Evolutionary conservation across 371 early-diverging fungal species (phyloP), one percentile per base, ranked within the genome.

Genomic region (Apophysomyces variabilis): DNA sequence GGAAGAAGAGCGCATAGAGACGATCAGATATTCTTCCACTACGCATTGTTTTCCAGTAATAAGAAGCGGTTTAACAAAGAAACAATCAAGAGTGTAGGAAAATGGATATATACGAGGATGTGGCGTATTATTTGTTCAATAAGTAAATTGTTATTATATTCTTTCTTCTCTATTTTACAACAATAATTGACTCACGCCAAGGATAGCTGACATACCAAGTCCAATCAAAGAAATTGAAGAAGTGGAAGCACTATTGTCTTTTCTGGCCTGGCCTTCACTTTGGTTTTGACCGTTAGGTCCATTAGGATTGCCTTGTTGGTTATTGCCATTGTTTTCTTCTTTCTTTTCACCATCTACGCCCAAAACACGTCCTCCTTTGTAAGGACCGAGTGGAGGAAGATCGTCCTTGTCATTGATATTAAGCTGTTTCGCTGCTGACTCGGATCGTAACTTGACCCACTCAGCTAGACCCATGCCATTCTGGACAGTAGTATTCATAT

Each of bases 401-500:
- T 76, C 77, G 60, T 79, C 79, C 5, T 46, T 65, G 50, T 79
- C 79, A 8, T 58, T 69, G 21, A 79, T 62, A n/a, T 71, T 66
- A 11, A 79, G 67, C 41, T 70, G 77, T n/a, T 72, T 43, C 26
- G 67, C 65, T 11, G 74, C 37, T 21, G 79, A 50, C 16, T 64
- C 47, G 13, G 75, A 68, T 16, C 79, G 66, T 5, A 43, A 18
- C 9, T 63, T 54, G 11, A 79, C 61, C 75, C 76, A 81, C 65
- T 69, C 71, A 11, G 66, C 64, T 5, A 79, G 38, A 38, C 76
- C 71, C 45, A 74, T 65, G 32, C 60, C 66, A 38, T 70, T 66
- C 43, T 68, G 70, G 58, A 70, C 72, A 11, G 71, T 66, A 13
- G 44, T 63, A 58, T 67, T 67, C 62, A 84, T 47, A 66, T 78